phyloP scores from a whole-genome alignment of 164 flowering plant genomes.

The Chimonanthus salicifolius region DNA sequence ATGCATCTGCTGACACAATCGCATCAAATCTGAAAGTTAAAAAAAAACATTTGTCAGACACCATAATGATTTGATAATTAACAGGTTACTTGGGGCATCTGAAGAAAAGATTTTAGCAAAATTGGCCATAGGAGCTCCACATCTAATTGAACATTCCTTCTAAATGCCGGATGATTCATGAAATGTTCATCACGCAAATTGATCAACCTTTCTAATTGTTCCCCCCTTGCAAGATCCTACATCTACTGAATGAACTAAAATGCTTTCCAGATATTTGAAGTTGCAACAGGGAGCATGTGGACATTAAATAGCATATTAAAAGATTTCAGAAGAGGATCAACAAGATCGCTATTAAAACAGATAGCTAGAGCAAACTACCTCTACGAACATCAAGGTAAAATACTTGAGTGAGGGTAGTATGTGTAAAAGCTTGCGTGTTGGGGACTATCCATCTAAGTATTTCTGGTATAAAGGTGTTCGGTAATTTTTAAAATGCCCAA shows the following conservation, averaged over 20 bases:
- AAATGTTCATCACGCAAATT: background rate
- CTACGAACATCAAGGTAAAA: too few relatives aligned
- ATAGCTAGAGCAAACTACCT: background rate
- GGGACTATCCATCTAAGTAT: background rate
- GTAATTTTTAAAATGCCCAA: background rate
- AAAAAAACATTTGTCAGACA: background rate
- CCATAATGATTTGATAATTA: background rate
- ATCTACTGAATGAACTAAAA: background rate
- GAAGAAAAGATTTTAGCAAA: background rate
- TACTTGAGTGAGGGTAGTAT: background rate
- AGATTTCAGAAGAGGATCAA: background rate
- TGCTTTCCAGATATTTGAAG: background rate
- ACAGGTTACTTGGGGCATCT: background rate
- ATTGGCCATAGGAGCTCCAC: background rate
- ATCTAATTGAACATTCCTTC: background rate
- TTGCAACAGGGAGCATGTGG: background rate
- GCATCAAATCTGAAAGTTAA: conserved; percentile 82
- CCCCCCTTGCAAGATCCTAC: background rate
- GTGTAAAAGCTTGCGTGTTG: background rate
- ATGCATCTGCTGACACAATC: conserved; percentile 95
- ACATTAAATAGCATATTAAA: too few relatives aligned
- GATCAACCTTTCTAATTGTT: background rate
- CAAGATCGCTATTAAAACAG: background rate
- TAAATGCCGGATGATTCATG: background rate
- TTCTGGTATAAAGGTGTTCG: background rate